These are phyloP conservation scores for Diddensiella transvaalensis DNA, from an alignment of 805 yeast genomes.

Conservation along the genomic window DNA sequence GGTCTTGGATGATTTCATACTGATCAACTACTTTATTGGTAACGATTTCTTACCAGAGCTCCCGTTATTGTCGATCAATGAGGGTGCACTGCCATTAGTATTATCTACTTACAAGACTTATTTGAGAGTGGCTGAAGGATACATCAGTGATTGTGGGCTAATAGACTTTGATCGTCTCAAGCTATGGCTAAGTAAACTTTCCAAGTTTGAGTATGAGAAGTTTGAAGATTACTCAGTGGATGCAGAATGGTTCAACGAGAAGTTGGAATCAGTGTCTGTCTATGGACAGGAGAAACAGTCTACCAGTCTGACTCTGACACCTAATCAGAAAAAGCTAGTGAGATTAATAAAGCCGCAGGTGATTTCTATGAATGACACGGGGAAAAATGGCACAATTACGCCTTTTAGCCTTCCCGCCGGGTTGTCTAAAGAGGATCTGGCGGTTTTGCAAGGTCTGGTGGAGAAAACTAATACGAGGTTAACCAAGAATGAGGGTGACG, in stretches of 20 bases:
- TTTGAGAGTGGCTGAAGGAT: slow-evolving; percentile 70
- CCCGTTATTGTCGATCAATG: slow-evolving; percentile 88
- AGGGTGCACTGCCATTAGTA: slow-evolving; percentile 94
- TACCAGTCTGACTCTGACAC: slow-evolving; percentile 54
- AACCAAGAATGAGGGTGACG: slow-evolving; percentile 17
- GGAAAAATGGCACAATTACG: slow-evolving; percentile 3
- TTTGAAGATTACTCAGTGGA: slow-evolving; percentile 81
- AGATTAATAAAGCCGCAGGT: slow-evolving; percentile 43
- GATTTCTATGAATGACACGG: slow-evolving; percentile 29
- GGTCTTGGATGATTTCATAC: slow-evolving; percentile 84
- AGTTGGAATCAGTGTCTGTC: slow-evolving; percentile 48
- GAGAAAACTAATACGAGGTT: slow-evolving; percentile 27
- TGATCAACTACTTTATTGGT: slow-evolving; percentile 92
- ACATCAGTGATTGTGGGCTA: slow-evolving; percentile 76
- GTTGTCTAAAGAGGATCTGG: slow-evolving; percentile 16
- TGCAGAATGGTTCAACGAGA: slow-evolving; percentile 86
- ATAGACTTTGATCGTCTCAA: slow-evolving; percentile 72
- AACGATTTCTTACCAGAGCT: slow-evolving; percentile 96
- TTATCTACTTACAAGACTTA: slow-evolving; percentile 84
- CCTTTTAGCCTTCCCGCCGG: slow-evolving; percentile 6
- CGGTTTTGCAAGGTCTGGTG: slow-evolving; percentile 27
- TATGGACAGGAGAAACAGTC: slow-evolving; percentile 50
- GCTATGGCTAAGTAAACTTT: slow-evolving; percentile 69
- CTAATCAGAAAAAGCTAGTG: slow-evolving; percentile 66
- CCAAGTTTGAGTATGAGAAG: slow-evolving; percentile 77